Percentiles rank a stretch among this genome's conserved stretches.
Conservation (phyloP, 768 basidiomycete genomes). For the Pulveroboletus sp. region DNA sequence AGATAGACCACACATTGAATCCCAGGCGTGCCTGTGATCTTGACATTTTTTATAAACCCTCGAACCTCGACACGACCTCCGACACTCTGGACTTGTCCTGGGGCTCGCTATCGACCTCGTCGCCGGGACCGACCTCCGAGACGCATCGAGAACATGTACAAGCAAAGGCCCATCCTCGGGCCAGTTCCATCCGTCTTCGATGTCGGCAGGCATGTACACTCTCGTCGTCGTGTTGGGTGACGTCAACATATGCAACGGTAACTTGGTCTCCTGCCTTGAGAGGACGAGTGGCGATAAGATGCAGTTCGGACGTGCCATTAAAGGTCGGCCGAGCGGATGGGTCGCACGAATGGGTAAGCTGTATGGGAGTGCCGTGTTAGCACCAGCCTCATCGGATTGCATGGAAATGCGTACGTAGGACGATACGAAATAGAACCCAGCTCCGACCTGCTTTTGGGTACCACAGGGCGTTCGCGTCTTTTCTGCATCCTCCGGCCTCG, state of each 20-base stretch:
- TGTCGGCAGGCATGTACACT: constrained; percentile 50
- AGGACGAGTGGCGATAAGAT: constrained; percentile 59
- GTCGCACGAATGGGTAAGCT: constrained; percentile 69
- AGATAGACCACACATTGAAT: neutral
- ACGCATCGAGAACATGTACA: constrained; percentile 66
- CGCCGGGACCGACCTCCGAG: constrained; percentile 41
- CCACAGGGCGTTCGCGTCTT: constrained; percentile 74
- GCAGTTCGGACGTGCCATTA: constrained; percentile 63
- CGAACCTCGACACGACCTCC: constrained; percentile 29
- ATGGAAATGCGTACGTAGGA: constrained; percentile 49
- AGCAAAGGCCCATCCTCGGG: constrained; percentile 77
- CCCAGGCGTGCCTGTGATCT: neutral
- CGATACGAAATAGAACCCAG: constrained; percentile 71
- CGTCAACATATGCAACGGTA: constrained; percentile 72
- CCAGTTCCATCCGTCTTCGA: constrained; percentile 67
- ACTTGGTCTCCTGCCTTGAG: constrained; percentile 75
- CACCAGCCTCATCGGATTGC: neutral
- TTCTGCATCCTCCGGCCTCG: constrained; percentile 66
- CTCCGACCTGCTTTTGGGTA: constrained; percentile 70
- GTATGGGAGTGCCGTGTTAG: neutral
- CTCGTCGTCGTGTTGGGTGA: constrained; percentile 52
- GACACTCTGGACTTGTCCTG: constrained; percentile 52
- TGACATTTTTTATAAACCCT: constrained; percentile 17
- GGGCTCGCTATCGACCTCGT: constrained; percentile 30
- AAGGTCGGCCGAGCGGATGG: constrained; percentile 67